Percentiles rank a stretch among this genome's conserved stretches.
Evolutionary conservation across 768 basidiomycete species (phyloP).

Genomic region (Cystobasidium tubakii): DNA sequence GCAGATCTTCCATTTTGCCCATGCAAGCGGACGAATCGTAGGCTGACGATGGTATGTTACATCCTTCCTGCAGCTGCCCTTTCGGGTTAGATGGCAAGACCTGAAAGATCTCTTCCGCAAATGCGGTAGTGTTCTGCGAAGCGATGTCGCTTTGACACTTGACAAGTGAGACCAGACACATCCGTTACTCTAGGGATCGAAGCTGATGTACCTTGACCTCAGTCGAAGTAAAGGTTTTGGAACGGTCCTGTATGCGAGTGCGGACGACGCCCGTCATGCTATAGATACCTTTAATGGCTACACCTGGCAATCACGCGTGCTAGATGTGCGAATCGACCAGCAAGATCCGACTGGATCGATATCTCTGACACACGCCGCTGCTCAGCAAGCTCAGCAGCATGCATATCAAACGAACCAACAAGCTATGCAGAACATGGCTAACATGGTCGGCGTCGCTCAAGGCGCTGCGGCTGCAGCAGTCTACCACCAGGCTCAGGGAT

Average conservation of each 20-base stretch:
- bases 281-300: conserved; percentile 89
- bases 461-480: not conserved
- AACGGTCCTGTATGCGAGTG: conserved; percentile 86
- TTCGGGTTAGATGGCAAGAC: conserved; percentile 97
- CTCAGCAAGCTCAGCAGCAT: conserved; percentile 40
- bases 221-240: conserved; percentile 89
- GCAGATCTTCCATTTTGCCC: too few species aligned
- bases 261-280: conserved; percentile 87
- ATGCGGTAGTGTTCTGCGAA: conserved; percentile 79
- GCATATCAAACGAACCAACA: conserved; percentile 25
- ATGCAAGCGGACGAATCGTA: too few species aligned
- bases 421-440: conserved; percentile 36
- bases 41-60: not conserved
- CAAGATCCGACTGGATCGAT: conserved; percentile 45
- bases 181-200: not conserved
- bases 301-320: conserved; percentile 47
- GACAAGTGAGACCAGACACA: conserved; percentile 40
- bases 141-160: conserved; percentile 51
- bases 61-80: conserved; percentile 62
- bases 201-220: conserved; percentile 70
- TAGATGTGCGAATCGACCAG: conserved; percentile 47
- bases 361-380: conserved; percentile 44
- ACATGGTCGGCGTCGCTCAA: conserved; percentile 4
- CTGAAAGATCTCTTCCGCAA: conserved; percentile 95
- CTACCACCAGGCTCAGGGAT: conserved; percentile 1